Conservation (phyloP, 1,284 basidiomycete genomes). For the Somion occarium region DNA sequence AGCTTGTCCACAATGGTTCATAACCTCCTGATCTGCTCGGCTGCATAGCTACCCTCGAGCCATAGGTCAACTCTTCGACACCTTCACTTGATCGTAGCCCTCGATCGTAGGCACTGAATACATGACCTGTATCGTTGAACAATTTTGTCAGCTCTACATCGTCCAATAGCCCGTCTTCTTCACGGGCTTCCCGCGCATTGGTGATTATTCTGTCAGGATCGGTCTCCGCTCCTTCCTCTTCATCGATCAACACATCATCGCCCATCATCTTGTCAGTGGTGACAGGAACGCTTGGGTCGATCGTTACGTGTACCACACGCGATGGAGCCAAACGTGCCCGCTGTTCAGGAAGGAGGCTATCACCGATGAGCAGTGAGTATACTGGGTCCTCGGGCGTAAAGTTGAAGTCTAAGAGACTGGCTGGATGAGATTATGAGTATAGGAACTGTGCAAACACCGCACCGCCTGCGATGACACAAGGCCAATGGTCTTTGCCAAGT, state of each 20-base stretch:
- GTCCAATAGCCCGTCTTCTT: slow-evolving; percentile 70
- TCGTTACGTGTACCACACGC: slow-evolving; percentile 77
- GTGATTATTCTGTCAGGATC: slow-evolving; percentile 75
- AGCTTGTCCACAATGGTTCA: slow-evolving; percentile 81
- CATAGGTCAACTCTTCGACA: slow-evolving; percentile 38
- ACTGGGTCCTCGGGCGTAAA: slow-evolving; percentile 82
- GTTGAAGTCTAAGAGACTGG: slow-evolving; percentile 74
- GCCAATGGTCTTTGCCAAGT: slow-evolving; percentile 52
- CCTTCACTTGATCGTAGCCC: slow-evolving; percentile 32
- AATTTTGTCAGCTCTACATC: slow-evolving; percentile 56
- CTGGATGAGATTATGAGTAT: background rate
- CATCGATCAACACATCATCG: too few relatives aligned
- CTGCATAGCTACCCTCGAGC: slow-evolving; percentile 39
- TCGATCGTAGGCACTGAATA: slow-evolving; percentile 56
- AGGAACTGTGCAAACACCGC: slow-evolving; percentile 11
- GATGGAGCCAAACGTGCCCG: slow-evolving; percentile 54
- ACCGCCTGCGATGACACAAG: slow-evolving; percentile 85
- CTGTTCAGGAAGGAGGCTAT: slow-evolving; percentile 51
- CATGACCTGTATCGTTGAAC: slow-evolving; percentile 34
- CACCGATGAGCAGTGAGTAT: slow-evolving; percentile 77
- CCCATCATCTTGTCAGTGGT: slow-evolving; percentile 23
- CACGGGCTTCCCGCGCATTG: slow-evolving; percentile 62
- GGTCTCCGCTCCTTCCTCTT: slow-evolving; percentile 36
- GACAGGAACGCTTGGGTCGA: slow-evolving; percentile 55
- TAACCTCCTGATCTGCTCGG: slow-evolving; percentile 41